Percentiles rank a stretch among this genome's conserved stretches.
These are phyloP conservation scores for Crithidia thermophila DNA, from an alignment of 208 protist genomes.

Conservation along the genomic window DNA sequence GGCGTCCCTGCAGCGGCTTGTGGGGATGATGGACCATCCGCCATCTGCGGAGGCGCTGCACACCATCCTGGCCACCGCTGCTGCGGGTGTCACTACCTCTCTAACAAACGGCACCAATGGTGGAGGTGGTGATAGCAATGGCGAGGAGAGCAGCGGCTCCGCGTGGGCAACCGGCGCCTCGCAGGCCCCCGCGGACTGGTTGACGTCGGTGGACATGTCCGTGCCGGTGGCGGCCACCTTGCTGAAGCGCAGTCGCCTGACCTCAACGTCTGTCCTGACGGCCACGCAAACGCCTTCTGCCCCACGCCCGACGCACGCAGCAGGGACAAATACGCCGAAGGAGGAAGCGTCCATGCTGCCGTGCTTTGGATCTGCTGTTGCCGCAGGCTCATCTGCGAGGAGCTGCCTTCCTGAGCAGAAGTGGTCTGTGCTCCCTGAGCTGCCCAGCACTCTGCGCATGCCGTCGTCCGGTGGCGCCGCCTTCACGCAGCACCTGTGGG, in stretches of 20 bases:
- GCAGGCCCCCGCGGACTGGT: constrained; percentile 21
- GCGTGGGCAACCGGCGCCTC: background rate
- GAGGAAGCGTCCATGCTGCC: too few relatives aligned
- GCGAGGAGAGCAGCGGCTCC: too few relatives aligned
- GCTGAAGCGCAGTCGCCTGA: constrained; percentile 1
- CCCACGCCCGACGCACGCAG: too few relatives aligned
- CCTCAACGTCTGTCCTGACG: background rate
- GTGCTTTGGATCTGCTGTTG: background rate
- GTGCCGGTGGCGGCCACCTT: constrained; percentile 2
- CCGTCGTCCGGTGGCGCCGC: too few relatives aligned
- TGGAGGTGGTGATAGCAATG: background rate
- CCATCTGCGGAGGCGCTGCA: background rate
- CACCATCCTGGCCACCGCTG: background rate
- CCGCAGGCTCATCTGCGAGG: background rate
- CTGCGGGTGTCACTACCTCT: too few relatives aligned
- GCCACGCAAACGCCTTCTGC: too few relatives aligned
- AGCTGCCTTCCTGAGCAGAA: background rate
- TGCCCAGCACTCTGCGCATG: background rate
- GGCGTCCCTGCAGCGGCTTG: background rate
- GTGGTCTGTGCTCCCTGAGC: background rate
- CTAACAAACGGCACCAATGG: background rate
- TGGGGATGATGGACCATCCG: constrained; percentile 12
- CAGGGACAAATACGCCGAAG: background rate
- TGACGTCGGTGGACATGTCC: constrained; percentile 25
- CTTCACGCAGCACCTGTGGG: too few relatives aligned